These are phyloP conservation scores for Jaltomata sinuosa DNA, from an alignment of 257 asterid genomes.

Conservation along the genomic window DNA sequence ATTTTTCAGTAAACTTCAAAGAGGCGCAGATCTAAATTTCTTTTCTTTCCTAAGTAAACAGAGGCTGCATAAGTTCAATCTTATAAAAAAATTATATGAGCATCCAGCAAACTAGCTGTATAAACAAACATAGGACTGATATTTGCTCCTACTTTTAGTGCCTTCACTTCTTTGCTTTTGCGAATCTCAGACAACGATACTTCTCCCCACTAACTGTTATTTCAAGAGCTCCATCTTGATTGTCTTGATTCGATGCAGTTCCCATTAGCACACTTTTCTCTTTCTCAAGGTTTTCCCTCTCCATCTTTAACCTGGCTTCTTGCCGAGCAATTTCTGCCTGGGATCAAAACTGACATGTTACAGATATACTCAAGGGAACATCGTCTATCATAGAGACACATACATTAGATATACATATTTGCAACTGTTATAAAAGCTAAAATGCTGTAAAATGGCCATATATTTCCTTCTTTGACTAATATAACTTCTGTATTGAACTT, in stretches of 20 bases:
- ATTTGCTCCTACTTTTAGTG: neutral
- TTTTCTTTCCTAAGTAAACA: neutral
- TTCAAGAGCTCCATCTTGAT: constrained; percentile 98
- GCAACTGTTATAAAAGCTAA: neutral
- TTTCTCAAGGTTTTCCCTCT: constrained; percentile 91
- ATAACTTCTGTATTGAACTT: neutral
- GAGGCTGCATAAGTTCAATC: neutral
- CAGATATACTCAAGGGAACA: neutral
- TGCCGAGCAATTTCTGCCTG: constrained; percentile 97
- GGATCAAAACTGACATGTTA: constrained; percentile 1
- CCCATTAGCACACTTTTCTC: constrained; percentile 98
- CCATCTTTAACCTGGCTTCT: constrained; percentile 91
- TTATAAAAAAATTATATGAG: neutral
- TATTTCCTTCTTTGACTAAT: neutral
- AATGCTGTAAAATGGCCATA: neutral
- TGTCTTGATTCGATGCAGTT: constrained; percentile 96
- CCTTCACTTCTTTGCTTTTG: constrained; percentile 92
- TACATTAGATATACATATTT: neutral
- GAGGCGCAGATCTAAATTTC: neutral
- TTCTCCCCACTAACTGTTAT: constrained; percentile 97
- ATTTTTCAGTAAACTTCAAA: neutral
- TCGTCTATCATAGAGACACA: neutral
- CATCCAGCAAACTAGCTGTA: neutral
- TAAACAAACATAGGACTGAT: neutral
- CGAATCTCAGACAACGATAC: constrained; percentile 89